Conservation (phyloP, 768 basidiomycete species). For the Kondoa malvinella region DNA sequence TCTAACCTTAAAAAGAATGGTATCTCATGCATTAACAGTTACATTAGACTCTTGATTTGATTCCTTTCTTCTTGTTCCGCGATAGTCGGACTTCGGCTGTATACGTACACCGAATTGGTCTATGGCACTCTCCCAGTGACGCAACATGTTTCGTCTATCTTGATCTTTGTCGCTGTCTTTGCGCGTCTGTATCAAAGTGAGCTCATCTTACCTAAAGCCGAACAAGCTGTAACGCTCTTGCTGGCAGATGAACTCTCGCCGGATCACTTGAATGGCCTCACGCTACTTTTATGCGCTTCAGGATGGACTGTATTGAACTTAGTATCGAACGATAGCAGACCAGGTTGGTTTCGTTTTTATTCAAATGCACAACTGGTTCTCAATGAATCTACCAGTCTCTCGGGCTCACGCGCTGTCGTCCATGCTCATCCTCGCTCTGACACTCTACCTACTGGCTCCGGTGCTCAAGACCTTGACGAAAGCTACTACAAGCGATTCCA, state of each 20-base stretch:
- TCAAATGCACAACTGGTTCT: too few species aligned
- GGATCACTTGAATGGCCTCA: not conserved
- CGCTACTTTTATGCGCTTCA: not conserved
- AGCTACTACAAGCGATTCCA: constrained; percentile 88
- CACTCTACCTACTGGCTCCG: constrained; percentile 75
- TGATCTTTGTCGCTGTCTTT: constrained; percentile 15
- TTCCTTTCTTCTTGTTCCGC: not conserved
- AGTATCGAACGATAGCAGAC: too few species aligned
- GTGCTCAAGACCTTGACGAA: constrained; percentile 80
- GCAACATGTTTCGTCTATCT: constrained; percentile 13
- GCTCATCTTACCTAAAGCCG: too few species aligned
- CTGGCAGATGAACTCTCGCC: constrained; percentile 1
- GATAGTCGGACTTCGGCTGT: constrained; percentile 13
- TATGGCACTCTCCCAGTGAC: constrained; percentile 17
- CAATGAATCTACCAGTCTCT: too few species aligned
- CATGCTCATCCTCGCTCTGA: constrained; percentile 68
- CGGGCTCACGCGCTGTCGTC: constrained; percentile 64
- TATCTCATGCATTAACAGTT: constrained; percentile 31
- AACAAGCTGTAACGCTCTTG: not conserved
- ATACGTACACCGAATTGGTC: constrained; percentile 12
- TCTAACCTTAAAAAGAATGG: constrained; percentile 61
- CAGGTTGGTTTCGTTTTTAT: too few species aligned
- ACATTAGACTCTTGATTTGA: constrained; percentile 3
- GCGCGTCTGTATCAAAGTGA: constrained; percentile 16
- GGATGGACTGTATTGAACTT: not conserved